Base-by-base conservation (phyloP, 1,284 basidiomycete species). In the Leccinum griseonigrum region DNA sequence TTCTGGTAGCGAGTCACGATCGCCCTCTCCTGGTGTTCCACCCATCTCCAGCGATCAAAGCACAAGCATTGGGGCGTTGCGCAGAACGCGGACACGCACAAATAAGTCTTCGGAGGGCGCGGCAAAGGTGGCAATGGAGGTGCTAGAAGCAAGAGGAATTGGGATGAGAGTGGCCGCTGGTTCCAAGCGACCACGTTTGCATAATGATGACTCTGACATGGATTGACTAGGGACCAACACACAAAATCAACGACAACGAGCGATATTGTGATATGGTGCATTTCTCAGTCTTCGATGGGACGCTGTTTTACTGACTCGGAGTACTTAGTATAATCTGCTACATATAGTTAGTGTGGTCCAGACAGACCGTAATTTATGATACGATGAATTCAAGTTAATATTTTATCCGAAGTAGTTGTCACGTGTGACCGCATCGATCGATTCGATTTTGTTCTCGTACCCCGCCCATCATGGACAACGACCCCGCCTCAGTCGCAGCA, bases 21-120 rank as follows among this genome's bases (percentile, higher is more conserved):
- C 90, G n/a, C 87, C 87, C 57, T 88, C 88, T 16, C 86, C 88
- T 28, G 79, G 79, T 46, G 78, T 81, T 60, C 78, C 84, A 58
- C 81, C 84, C 26, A 81, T 91, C 69, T 91, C 88, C 54, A 87
- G 90, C 31, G 61, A 91, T 93, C 77, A 93, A 93, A 76, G 90
- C 91, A 50, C 90, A 92, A 72, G 87, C 91, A 36, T 93, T 71
- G 91, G 91, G 48, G 90, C 90, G 14, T 78, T 92, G 66, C 86
- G 91, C 58, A 81, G 91, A 72, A 90, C 90, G 59, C 84, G 91
- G 61, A 81, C 85, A 52, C 81, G 88, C 63, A 82, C 84, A 56
- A 92, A 88, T 76, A 87, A 84, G 73, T 78, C 85, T 34, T 83
- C 85, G 28, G 90, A 91, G 62, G 85, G 83, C 43, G 87, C 88